These are phyloP conservation scores for Phylloboletellus chloephorus DNA, from an alignment of 1,284 basidiomycete species.

Conservation along the genomic window DNA sequence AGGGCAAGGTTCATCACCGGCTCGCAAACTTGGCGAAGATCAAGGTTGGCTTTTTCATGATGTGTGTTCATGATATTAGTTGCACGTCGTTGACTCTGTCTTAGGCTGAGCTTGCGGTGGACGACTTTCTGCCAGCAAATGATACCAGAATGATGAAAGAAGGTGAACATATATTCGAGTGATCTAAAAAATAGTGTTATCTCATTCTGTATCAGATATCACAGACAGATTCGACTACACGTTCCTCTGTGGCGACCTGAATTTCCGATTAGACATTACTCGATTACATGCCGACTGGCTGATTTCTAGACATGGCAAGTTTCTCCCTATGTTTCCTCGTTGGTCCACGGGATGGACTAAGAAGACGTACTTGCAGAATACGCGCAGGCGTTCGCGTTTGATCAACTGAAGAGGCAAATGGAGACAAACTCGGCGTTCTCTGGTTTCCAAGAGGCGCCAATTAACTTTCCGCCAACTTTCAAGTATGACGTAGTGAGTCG, in stretches of 20 bases:
- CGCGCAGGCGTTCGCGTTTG: conserved; percentile 69
- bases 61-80: conserved; percentile 2
- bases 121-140: conserved; percentile 57
- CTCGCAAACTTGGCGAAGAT: conserved; percentile 71
- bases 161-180: conserved; percentile 39
- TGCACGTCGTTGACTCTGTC: conserved; percentile 7
- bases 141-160: conserved; percentile 63
- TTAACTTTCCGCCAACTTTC: conserved; percentile 78
- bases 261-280: conserved; percentile 71
- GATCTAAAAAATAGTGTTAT: neutral
- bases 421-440: conserved; percentile 51
- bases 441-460: conserved; percentile 67
- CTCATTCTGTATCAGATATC: conserved; percentile 45
- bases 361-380: conserved; percentile 44
- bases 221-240: conserved; percentile 81
- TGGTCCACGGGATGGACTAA: neutral
- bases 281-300: conserved; percentile 73
- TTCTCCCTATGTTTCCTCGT: neutral
- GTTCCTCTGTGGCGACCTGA: conserved; percentile 79
- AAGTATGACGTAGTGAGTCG: conserved; percentile 74
- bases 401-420: conserved; percentile 75
- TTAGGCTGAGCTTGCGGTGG: conserved; percentile 58
- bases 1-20: conserved; percentile 62
- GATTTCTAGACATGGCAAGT: conserved; percentile 48
- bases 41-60: conserved; percentile 42